phyloP scores from a whole-genome alignment of 1,284 basidiomycete species.

The Tetrapyrgos nigripes region DNA sequence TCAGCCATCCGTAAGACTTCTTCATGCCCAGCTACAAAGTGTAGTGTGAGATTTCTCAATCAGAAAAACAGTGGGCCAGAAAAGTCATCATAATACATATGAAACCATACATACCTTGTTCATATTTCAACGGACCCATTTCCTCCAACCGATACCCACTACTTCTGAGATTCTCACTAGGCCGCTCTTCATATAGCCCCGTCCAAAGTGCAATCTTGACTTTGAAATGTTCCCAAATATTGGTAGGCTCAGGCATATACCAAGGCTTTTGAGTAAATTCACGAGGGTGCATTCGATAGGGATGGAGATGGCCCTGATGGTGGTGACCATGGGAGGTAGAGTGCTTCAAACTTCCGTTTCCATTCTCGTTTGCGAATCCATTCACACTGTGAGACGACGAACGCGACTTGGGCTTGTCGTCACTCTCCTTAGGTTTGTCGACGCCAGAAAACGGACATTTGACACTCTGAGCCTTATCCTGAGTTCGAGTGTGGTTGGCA shows the following conservation, averaged over 20 bases:
- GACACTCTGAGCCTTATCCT: no score
- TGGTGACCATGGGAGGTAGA: background rate
- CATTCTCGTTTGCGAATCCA: conserved; percentile 29
- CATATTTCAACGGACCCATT: conserved; percentile 25
- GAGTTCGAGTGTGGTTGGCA: no score
- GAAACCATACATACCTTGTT: background rate
- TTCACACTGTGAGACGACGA: no score
- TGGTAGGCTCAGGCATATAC: conserved; percentile 46
- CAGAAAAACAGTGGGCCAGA: no score
- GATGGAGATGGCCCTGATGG: background rate
- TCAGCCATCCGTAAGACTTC: no score
- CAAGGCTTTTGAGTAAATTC: conserved; percentile 44
- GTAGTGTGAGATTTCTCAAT: no score
- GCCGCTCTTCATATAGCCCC: conserved; percentile 41
- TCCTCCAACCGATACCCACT: conserved; percentile 49
- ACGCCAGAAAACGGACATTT: no score
- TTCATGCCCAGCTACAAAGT: no score
- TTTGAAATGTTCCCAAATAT: conserved; percentile 13
- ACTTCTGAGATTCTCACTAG: conserved; percentile 23
- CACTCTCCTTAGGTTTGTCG: no score
- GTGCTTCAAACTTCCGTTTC: conserved; percentile 15
- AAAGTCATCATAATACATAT: no score
- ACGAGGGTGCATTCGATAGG: conserved; percentile 22
- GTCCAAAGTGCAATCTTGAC: conserved; percentile 33
- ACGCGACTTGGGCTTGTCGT: no score